phyloP scores from a whole-genome alignment of 2,329 filamentous ascomycete genomes.

The Penicillium carneum region DNA sequence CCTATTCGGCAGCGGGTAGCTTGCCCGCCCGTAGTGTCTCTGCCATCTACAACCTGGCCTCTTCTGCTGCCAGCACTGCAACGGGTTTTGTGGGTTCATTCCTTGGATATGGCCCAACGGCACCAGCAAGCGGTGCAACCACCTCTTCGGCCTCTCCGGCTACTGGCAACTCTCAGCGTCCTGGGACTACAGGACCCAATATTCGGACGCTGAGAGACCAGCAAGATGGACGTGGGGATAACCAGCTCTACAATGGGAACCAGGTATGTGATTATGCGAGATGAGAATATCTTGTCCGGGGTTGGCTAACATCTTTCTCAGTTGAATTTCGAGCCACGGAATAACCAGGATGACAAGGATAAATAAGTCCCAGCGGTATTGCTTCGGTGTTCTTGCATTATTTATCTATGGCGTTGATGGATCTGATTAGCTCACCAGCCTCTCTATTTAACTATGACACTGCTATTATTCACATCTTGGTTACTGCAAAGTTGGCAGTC shows the following conservation, averaged over 20 bases:
- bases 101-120: constrained; percentile 50
- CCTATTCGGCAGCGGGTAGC: constrained; percentile 58
- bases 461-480: not conserved
- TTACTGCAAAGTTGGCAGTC: not conserved
- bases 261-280: constrained; percentile 65
- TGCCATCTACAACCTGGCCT: constrained; percentile 52
- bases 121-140: constrained; percentile 26
- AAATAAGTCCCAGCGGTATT: constrained; percentile 26
- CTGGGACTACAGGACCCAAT: constrained; percentile 44
- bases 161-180: constrained; percentile 23
- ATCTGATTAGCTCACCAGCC: not conserved
- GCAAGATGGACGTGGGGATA: constrained; percentile 62
- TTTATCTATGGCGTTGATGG: constrained; percentile 14
- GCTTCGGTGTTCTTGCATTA: constrained; percentile 7
- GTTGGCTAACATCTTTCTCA: constrained; percentile 41
- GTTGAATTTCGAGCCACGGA: constrained; percentile 73
- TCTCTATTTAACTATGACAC: constrained; percentile 10
- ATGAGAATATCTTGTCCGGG: not conserved
- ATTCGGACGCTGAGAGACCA: constrained; percentile 63
- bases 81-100: constrained; percentile 54
- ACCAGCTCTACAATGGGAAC: constrained; percentile 90
- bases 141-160: constrained; percentile 15
- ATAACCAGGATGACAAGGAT: constrained; percentile 63
- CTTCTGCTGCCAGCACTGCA: constrained; percentile 53
- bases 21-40: constrained; percentile 53